Evolutionary conservation across 2,329 filamentous ascomycete genomes (phyloP).

Genomic region (Fusarium veterinarium): DNA sequence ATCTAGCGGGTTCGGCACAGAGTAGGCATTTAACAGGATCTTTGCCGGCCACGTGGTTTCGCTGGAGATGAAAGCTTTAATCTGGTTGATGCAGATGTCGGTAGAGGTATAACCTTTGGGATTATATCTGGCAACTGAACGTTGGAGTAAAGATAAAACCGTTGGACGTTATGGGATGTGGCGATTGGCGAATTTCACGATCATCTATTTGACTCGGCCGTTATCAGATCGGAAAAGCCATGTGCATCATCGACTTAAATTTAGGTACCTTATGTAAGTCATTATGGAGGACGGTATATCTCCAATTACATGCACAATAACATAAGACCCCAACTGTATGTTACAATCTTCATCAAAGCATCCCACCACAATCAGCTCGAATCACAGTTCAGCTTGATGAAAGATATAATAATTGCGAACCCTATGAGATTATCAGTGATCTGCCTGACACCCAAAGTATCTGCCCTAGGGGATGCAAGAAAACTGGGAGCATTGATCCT

Average conservation of each 20-base stretch:
- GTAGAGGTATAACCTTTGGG: background rate
- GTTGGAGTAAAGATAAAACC: background rate
- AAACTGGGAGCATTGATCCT: background rate
- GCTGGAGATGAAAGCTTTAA: background rate
- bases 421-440: background rate
- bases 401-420: background rate
- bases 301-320: background rate
- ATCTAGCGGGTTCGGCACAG: conserved; percentile 1
- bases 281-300: background rate
- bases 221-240: conserved; percentile 33
- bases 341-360: background rate
- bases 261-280: background rate
- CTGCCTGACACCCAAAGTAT: background rate
- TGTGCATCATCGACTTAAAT: conserved; percentile 31
- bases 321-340: background rate
- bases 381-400: background rate
- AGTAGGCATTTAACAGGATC: conserved; percentile 7
- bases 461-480: background rate
- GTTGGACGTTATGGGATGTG: background rate
- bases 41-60: conserved; percentile 5
- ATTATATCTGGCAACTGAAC: background rate
- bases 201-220: background rate
- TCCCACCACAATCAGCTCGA: background rate
- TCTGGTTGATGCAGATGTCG: background rate
- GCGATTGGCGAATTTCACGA: conserved; percentile 6